Base-by-base conservation (phyloP, 148 eudicot genomes). In the Polygonum maritimum region DNA sequence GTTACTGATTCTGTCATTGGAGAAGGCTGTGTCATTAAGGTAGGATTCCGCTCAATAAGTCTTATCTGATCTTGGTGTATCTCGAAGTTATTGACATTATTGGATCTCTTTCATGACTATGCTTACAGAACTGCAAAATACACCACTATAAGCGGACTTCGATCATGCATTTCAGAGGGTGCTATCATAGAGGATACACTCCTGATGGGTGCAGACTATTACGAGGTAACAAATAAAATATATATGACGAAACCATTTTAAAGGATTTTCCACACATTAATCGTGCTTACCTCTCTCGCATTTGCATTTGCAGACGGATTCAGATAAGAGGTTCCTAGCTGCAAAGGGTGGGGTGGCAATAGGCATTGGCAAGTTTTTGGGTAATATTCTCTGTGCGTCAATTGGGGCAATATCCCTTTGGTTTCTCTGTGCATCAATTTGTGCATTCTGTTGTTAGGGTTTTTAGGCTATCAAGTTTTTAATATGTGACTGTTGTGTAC, bases 151-250 rank as follows among this genome's bases (percentile, higher is more conserved):
- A 90, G 92, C 62, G 98, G 98, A 49, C 93, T 94, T 47, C 86
- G 98, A 48, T 94, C 98, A 51, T 92, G 97, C 84, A 94, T 94
- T 74, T 90, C 97, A 6, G 98, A 90, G 76, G 98, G 98, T 63
- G 93, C 98, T 79, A 81, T 94, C 55, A 90, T 94, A 52, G 98
- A 94, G 84, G 98, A 92, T 75, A 79, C 98, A 4, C 75, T 94
- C 80, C 80, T 94, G 85, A 94, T 94, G 98, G 98, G 98, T 79
- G 98, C 98, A 57, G 98, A 94, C 87, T 94, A 94, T 81, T 94
- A 94, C 48, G 98, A 94, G 98, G 98, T 92, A 80, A 67, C 60
- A 0, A 36, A 36, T 10, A 35, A 15, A 44, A 44, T 8, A 6
- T 0, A 6, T 6, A 44, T 6, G 9, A 44, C 6, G 9, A 44